Conservation (phyloP, 1,139 yeast genomes). For the Candida tetrigidarum region DNA sequence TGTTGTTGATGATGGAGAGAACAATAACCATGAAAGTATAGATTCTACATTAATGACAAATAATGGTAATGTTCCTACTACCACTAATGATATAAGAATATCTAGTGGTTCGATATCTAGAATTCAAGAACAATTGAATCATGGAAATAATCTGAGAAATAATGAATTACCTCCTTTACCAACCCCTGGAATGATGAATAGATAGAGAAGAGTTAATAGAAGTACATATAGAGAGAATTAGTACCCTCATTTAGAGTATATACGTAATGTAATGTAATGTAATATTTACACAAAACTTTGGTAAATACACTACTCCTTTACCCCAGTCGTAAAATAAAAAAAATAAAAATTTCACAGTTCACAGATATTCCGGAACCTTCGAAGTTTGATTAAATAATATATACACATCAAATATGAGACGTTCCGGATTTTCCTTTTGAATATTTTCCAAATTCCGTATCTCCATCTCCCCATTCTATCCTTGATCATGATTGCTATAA, state of each 20-base stretch:
- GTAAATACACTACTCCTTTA: no score
- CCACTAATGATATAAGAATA: not conserved
- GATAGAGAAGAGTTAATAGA: not conserved
- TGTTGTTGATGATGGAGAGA: not conserved
- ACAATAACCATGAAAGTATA: not conserved
- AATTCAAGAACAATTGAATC: slow-evolving; percentile 2
- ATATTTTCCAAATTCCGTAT: no score
- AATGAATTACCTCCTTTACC: slow-evolving; percentile 8
- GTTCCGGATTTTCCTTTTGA: no score
- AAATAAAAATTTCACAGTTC: no score
- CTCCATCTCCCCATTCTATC: no score
- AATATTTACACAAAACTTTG: not conserved
- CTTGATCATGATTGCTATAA: no score
- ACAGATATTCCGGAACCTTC: no score
- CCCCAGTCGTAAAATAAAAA: no score
- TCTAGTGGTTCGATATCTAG: not conserved
- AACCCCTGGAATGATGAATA: slow-evolving; percentile 6
- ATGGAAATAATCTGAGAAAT: not conserved
- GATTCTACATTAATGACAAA: not conserved
- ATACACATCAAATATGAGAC: no score
- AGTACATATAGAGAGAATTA: not conserved
- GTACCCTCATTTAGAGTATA: no score
- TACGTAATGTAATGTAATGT: no score
- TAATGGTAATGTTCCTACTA: not conserved
- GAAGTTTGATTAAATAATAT: no score